phyloP scores from a whole-genome alignment of 2,329 filamentous ascomycete species.

The Botrytis fabae region DNA sequence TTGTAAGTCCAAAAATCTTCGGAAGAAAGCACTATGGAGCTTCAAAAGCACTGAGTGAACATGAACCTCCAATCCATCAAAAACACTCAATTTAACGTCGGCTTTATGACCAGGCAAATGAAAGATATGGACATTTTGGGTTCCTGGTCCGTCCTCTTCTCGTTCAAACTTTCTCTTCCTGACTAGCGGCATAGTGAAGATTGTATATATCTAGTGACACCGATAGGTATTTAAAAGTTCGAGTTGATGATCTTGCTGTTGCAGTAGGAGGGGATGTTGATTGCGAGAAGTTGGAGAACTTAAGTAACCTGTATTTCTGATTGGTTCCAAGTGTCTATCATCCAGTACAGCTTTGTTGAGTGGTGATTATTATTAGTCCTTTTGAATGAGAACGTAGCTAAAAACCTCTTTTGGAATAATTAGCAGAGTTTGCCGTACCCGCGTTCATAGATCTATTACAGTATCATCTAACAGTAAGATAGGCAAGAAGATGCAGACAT shows the following conservation, averaged over 20 bases:
- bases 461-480: not conserved
- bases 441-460: not conserved
- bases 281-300: not conserved
- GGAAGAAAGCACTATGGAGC: not conserved
- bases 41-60: not conserved
- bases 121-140: not conserved
- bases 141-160: not conserved
- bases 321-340: not conserved
- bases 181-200: not conserved
- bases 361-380: not conserved
- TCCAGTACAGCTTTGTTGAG: not conserved
- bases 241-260: not conserved
- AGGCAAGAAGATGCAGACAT: not conserved
- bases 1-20: not conserved
- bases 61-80: not conserved
- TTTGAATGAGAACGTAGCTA: not conserved
- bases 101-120: not conserved
- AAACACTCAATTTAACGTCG: not conserved
- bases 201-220: not conserved
- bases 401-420: rapidly evolving
- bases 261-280: rapidly evolving
- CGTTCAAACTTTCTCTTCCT: not conserved
- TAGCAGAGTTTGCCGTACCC: not conserved
- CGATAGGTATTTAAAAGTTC: too few species aligned
- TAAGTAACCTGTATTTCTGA: not conserved